Percentiles rank a stretch among this genome's conserved stretches.
Conservation (phyloP, 371 early-diverging fungal genomes). For the Mortierella sp. region DNA sequence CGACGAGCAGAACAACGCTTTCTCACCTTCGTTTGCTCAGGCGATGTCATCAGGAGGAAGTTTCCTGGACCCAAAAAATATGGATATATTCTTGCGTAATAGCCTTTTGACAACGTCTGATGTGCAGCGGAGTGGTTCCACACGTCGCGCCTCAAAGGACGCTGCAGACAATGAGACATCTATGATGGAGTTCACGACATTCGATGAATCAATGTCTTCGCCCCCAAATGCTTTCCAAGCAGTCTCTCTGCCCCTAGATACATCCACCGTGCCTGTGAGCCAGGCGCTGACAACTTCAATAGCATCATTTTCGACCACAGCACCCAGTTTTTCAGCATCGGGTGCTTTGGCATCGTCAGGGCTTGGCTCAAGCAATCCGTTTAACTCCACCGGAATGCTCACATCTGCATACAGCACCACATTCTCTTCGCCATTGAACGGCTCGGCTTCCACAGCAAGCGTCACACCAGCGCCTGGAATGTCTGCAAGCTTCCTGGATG, state of each 20-base stretch:
- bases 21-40: slow-evolving; percentile 35
- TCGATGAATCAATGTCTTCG: slow-evolving; percentile 46
- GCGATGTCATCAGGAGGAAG: slow-evolving; percentile 17
- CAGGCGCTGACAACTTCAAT: slow-evolving; percentile 11
- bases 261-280: not conserved
- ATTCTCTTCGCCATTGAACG: slow-evolving; percentile 33
- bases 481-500: slow-evolving; percentile 51
- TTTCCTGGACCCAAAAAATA: slow-evolving; percentile 47
- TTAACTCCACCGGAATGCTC: slow-evolving; percentile 25
- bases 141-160: slow-evolving; percentile 15
- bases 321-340: slow-evolving; percentile 1
- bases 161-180: slow-evolving; percentile 21
- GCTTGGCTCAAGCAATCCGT: slow-evolving; percentile 16
- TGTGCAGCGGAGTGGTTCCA: not conserved
- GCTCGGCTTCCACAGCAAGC: slow-evolving; percentile 11
- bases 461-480: slow-evolving; percentile 9
- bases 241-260: not conserved
- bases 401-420: slow-evolving; percentile 37
- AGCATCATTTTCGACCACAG: slow-evolving; percentile 12
- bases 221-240: slow-evolving; percentile 21
- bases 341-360: not conserved
- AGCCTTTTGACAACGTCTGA: slow-evolving; percentile 5
- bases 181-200: slow-evolving; percentile 51
- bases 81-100: slow-evolving; percentile 36
- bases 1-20: slow-evolving; percentile 16